Percentiles rank a stretch among this genome's conserved stretches.
These are phyloP conservation scores for Ophiostoma australiae DNA, from an alignment of 2,329 filamentous ascomycete genomes.

Conservation along the genomic window DNA sequence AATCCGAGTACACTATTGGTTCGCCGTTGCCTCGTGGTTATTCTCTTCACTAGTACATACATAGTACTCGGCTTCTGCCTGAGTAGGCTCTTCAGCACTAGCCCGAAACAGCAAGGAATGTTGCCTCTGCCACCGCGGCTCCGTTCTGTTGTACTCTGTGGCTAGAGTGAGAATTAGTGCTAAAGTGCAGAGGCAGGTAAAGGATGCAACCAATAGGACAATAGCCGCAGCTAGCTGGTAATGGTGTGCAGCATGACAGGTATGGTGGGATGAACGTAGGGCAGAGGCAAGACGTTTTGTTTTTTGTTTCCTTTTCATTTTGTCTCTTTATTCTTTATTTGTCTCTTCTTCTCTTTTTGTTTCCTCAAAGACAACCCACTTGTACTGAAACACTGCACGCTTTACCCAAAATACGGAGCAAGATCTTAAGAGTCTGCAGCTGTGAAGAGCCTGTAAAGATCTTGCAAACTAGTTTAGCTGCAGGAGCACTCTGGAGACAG, in stretches of 20 bases:
- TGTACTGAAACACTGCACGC: neutral
- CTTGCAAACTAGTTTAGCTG: constrained; percentile 7
- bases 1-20: too few species aligned
- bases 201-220: constrained; percentile 10
- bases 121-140: constrained; percentile 2
- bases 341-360: neutral
- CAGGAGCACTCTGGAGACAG: neutral
- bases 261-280: neutral
- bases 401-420: neutral
- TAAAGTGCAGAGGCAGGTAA: neutral
- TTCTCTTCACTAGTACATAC: too few species aligned
- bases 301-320: too few species aligned
- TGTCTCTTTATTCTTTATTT: too few species aligned
- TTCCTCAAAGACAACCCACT: neutral
- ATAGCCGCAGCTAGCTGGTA: neutral
- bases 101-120: neutral
- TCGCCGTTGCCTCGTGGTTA: neutral
- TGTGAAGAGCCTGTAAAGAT: constrained; percentile 7
- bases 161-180: neutral
- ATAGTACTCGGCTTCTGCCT: neutral
- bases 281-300: neutral
- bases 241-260: neutral
- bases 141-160: neutral
- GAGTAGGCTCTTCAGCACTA: neutral
- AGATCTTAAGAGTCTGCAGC: neutral